Evolutionary conservation across 2,329 filamentous ascomycete genomes (phyloP).

Genomic region (Pochonia chlamydosporia): DNA sequence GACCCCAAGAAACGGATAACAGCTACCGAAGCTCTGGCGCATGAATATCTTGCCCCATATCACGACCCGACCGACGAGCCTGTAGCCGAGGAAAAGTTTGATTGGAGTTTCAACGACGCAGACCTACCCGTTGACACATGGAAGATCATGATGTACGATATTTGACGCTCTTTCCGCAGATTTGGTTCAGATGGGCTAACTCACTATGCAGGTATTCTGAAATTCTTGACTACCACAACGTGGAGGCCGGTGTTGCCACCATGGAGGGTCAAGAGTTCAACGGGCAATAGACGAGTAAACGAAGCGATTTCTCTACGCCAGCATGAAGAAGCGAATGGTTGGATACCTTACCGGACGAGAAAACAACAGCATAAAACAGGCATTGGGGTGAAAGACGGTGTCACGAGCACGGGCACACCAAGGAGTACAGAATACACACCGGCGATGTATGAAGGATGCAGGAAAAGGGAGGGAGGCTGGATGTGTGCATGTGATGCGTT

Average conservation of each 20-base stretch:
- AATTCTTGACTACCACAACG: constrained; percentile 97
- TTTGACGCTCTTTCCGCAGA: constrained; percentile 8
- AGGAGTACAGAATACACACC: neutral
- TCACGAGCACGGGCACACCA: neutral
- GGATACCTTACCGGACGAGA: constrained; percentile 4
- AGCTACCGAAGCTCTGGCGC: constrained; percentile 76
- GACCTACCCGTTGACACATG: constrained; percentile 97
- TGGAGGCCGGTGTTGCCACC: constrained; percentile 50
- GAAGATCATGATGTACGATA: constrained; percentile 99
- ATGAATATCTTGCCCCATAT: constrained; percentile 93
- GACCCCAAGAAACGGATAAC: constrained; percentile 95
- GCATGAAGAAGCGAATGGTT: constrained; percentile 7
- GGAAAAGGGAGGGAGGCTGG: neutral
- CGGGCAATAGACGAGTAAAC: constrained; percentile 23
- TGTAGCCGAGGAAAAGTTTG: constrained; percentile 92
- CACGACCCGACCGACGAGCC: constrained; percentile 97
- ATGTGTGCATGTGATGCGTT: neutral
- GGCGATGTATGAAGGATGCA: neutral
- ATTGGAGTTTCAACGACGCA: constrained; percentile 99
- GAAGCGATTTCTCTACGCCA: neutral
- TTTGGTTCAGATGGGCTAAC: neutral
- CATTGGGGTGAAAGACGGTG: neutral
- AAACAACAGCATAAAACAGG: constrained; percentile 8
- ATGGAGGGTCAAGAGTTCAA: constrained; percentile 34
- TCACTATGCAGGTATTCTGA: constrained; percentile 75